These are phyloP conservation scores for Nannochloropsis salina DNA, from an alignment of 108 stramenopile genomes.

Conservation along the genomic window DNA sequence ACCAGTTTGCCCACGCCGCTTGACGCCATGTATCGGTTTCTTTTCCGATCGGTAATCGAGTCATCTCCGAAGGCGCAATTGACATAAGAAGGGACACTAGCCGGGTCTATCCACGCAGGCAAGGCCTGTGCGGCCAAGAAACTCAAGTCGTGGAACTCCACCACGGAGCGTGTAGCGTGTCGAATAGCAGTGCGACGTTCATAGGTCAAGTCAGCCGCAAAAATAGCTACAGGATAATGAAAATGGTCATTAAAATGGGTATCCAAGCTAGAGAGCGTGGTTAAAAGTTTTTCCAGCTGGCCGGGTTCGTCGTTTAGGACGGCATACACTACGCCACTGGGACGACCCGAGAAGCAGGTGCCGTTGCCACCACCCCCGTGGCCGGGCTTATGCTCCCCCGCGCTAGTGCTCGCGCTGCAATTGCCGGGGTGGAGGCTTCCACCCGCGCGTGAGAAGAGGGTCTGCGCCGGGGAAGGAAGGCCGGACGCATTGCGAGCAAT, in stretches of 20 bases:
- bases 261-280: neutral
- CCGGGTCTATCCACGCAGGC: neutral
- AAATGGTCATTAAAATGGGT: neutral
- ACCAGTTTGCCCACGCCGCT: neutral
- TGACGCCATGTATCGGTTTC: constrained; percentile 12
- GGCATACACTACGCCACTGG: constrained; percentile 3
- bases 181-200: neutral
- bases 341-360: neutral
- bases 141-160: constrained; percentile 8
- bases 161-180: neutral
- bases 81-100: neutral
- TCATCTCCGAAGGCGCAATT: neutral
- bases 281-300: neutral
- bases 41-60: neutral
- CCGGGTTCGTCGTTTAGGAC: neutral
- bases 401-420: neutral
- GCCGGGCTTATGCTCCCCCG: neutral
- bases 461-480: constrained; percentile 3
- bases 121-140: neutral
- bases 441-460: neutral
- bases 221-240: neutral
- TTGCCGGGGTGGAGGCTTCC: neutral
- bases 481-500: neutral
- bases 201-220: neutral
- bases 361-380: neutral